Conservation (phyloP, 352 stramenopile species). For the Phytophthora citricola region DNA sequence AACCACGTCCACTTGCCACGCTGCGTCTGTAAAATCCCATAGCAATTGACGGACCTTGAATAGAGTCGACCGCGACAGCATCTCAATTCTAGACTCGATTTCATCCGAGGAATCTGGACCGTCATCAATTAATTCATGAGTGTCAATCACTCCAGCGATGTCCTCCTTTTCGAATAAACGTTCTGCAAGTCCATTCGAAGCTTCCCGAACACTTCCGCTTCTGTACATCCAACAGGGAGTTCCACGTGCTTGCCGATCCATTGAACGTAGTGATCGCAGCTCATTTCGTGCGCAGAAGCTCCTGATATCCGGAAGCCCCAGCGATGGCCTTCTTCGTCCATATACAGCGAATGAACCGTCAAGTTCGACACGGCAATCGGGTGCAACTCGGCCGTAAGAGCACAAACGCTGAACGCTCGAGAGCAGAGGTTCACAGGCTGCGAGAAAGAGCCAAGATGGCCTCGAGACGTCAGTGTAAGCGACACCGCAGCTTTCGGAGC, state of each 20-base stretch:
- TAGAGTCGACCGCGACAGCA: conserved; percentile 29
- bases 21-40: conserved; percentile 56
- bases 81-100: background rate
- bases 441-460: conserved; percentile 59
- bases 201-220: conserved; percentile 48
- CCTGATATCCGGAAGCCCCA: conserved; percentile 63
- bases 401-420: conserved; percentile 36
- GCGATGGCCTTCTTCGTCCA: conserved; percentile 67
- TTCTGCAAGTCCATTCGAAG: conserved; percentile 65
- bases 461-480: conserved; percentile 58
- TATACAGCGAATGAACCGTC: conserved; percentile 40
- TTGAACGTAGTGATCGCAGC: conserved; percentile 55
- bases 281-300: conserved; percentile 54
- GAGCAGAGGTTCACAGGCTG: conserved; percentile 64
- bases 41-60: conserved; percentile 54
- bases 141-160: conserved; percentile 42
- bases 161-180: conserved; percentile 63
- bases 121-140: conserved; percentile 3
- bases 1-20: conserved; percentile 53
- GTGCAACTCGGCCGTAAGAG: conserved; percentile 35
- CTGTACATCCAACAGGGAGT: conserved; percentile 11
- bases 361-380: conserved; percentile 40
- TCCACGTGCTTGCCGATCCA: conserved; percentile 63
- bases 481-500: conserved; percentile 37
- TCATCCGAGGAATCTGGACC: conserved; percentile 11